phyloP scores from a whole-genome alignment of 495 filamentous ascomycete genomes.

The Thozetella sp. region DNA sequence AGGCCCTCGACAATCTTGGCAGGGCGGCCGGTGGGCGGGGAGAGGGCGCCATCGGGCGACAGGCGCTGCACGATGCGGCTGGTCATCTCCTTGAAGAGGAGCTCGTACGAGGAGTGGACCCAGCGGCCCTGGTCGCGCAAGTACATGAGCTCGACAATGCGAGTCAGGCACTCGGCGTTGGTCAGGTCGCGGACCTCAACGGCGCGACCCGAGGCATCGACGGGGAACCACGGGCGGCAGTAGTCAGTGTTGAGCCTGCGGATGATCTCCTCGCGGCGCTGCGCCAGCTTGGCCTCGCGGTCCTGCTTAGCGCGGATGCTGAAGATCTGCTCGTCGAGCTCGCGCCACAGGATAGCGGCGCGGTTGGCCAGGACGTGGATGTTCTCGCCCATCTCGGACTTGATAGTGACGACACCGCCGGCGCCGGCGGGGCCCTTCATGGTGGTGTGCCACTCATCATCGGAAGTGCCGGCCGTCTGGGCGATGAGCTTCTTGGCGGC shows the following conservation, averaged over 20 bases:
- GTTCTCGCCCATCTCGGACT: conserved; percentile 94
- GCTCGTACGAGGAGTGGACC: conserved; percentile 79
- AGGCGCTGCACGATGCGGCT: conserved; percentile 88
- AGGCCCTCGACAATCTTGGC: conserved; percentile 71
- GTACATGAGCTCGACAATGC: conserved; percentile 91
- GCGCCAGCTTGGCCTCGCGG: conserved; percentile 79
- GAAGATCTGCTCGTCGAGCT: conserved; percentile 94
- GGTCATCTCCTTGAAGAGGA: conserved; percentile 83
- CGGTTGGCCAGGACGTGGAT: conserved; percentile 93
- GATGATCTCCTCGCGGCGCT: conserved; percentile 87
- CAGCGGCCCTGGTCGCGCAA: conserved; percentile 84
- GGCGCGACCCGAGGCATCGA: conserved; percentile 68
- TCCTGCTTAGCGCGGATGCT: conserved; percentile 85
- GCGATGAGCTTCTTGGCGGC: conserved; percentile 87
- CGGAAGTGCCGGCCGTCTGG: conserved; percentile 79
- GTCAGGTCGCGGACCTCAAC: conserved; percentile 95
- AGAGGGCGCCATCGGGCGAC: conserved; percentile 57
- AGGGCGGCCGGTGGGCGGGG: conserved; percentile 81
- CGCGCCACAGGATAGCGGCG: conserved; percentile 87
- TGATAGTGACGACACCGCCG: conserved; percentile 86
- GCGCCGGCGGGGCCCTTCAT: conserved; percentile 71
- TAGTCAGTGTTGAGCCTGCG: conserved; percentile 92
- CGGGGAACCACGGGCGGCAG: conserved; percentile 93
- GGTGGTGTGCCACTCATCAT: conserved; percentile 86
- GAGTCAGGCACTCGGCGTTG: conserved; percentile 80